Percentiles rank a stretch among this genome's conserved stretches.
Evolutionary conservation across 306 rosid species (phyloP).

Genomic region (Vigna angularis): DNA sequence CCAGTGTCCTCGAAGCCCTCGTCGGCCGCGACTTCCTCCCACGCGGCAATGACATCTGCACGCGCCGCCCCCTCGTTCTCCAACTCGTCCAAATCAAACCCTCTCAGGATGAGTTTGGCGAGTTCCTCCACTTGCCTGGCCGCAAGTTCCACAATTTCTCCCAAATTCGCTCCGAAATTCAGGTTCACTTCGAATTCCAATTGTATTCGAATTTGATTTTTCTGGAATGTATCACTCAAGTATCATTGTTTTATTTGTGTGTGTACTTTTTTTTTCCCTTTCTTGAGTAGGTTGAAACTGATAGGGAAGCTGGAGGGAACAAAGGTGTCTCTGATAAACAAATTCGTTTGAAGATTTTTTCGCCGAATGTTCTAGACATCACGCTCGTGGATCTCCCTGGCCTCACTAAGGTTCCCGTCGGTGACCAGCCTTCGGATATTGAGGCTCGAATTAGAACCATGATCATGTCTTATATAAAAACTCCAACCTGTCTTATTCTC

Average conservation of each 20-base stretch:
- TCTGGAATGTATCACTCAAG: not conserved
- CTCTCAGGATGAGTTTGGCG: conserved; percentile 71
- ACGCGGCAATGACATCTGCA: conserved; percentile 86
- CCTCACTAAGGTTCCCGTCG: conserved; percentile 98
- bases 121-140: conserved; percentile 92
- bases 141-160: conserved; percentile 78
- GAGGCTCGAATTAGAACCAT: conserved; percentile 92
- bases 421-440: conserved; percentile 96
- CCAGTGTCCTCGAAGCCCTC: conserved; percentile 94
- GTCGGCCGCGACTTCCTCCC: conserved; percentile 97
- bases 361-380: conserved; percentile 95
- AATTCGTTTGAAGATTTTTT: conserved; percentile 91
- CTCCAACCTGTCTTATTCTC: conserved; percentile 79
- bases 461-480: conserved; percentile 94
- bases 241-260: not conserved
- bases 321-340: conserved; percentile 95
- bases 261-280: not conserved
- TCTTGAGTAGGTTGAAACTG: conserved; percentile 79
- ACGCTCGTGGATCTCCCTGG: conserved; percentile 99
- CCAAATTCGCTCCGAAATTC: conserved; percentile 83
- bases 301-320: conserved; percentile 89
- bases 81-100: conserved; percentile 83
- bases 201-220: not conserved
- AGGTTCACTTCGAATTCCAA: conserved; percentile 48
- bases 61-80: conserved; percentile 90